Base-by-base conservation (phyloP, 2,329 filamentous ascomycete species). In the Colletotrichum lini region DNA sequence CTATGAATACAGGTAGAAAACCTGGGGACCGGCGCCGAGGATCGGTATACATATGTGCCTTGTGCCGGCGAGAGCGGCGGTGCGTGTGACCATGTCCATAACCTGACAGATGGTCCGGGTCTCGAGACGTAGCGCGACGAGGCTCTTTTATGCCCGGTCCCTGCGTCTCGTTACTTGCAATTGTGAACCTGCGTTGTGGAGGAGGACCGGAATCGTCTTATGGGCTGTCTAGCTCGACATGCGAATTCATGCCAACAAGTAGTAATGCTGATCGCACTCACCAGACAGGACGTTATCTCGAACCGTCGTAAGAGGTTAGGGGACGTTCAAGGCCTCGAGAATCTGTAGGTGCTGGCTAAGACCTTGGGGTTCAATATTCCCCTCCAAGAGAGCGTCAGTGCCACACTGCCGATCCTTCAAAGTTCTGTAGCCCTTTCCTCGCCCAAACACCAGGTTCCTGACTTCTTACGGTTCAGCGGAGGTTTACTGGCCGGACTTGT, bases 391-490 rank as follows among this genome's bases (percentile, higher is more conserved):
- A 30, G 53, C 45, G 64, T 69, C 53, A 54, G 38, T 69, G 65
- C 65, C 45, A 54, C 30, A 59, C 54, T 50, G 52, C 53, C 35
- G 30, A 50, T 42, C 42, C 44, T 35, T 45, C 38, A 35, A 23
- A 54, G 47, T 69, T 52, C 21, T 23, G 58, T 72, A 58, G 58
- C 6, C 38, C 23, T 64, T 59, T 50, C 16, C 59, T 60, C 53
- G 68, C 68, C 59, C 65, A 63, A 58, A 42, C 52, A 58, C 16
- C 54, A 42, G 21, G 35, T 23, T 69, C 54, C 42, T 49, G 62
- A n/a, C 35, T 35, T 65, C 54, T 21, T 44, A 72, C 70, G 49
- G 60, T 26, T 50, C 44, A 70, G 45, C 61, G 67, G 67, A 60
- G 70, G 42, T 65, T 72, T 72, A 44, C 66, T 54, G 70, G 38